A percentile compares a stretch with the other conserved stretches of the same genome.
Conservation (phyloP, 257 asterid species). For the Przewalskia tangutica region DNA sequence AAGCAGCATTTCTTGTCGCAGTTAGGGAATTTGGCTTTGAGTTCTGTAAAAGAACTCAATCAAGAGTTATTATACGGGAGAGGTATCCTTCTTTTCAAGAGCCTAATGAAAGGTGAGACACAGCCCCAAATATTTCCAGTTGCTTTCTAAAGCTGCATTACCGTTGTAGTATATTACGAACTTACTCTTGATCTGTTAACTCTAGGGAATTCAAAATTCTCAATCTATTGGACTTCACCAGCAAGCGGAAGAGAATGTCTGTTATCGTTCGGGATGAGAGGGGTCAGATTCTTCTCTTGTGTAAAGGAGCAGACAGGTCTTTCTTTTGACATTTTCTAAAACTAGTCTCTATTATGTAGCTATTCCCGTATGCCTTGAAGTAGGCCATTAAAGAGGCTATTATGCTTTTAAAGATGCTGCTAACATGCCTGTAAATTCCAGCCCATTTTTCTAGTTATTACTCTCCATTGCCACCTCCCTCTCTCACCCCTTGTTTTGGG, state of each 20-base stretch:
- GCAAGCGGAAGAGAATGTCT: constrained; percentile 98
- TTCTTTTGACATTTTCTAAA: constrained; percentile 8
- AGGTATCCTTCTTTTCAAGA: constrained; percentile 56
- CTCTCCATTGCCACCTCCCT: not conserved
- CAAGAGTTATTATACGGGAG: constrained; percentile 58
- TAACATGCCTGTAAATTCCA: not conserved
- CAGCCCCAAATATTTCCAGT: not conserved
- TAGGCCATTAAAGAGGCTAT: not conserved
- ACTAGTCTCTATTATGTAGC: not conserved
- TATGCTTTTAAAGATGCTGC: not conserved
- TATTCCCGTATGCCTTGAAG: not conserved
- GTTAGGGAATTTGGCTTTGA: constrained; percentile 97
- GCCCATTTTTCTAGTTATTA: not conserved
- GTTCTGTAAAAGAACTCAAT: constrained; percentile 79
- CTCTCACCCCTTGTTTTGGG: not conserved
- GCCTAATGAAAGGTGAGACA: constrained; percentile 62
- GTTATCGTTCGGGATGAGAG: constrained; percentile 64
- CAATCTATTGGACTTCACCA: constrained; percentile 81
- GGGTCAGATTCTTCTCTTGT: constrained; percentile 69
- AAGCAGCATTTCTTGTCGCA: constrained; percentile 82
- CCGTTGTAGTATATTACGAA: not conserved
- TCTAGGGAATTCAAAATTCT: constrained; percentile 89
- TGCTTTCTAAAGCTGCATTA: not conserved
- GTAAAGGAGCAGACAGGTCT: constrained; percentile 98
- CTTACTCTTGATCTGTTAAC: constrained; percentile 1